Conservation (phyloP, 805 yeast genomes). For the Pichia cabralensis region DNA sequence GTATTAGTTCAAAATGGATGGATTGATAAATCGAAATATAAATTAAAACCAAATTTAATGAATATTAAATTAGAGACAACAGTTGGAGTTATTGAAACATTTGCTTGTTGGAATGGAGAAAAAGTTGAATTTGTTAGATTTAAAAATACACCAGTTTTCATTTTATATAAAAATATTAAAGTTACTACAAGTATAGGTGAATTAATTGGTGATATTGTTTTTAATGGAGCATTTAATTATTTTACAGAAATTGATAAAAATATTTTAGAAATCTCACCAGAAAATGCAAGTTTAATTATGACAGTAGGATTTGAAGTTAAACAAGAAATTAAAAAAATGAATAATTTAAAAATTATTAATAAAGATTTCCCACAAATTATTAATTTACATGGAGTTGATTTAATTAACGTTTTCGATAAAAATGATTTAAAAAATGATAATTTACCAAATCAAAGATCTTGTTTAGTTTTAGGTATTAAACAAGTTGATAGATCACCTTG, state of each 20-base stretch:
- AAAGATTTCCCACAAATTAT: constrained; percentile 18
- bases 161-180: constrained; percentile 10
- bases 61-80: constrained; percentile 17
- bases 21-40: constrained; percentile 13
- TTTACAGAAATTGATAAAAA: constrained; percentile 12
- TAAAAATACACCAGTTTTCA: constrained; percentile 18
- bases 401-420: constrained; percentile 9
- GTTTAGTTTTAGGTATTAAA: constrained; percentile 17
- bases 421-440: constrained; percentile 10
- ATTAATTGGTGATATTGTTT: constrained; percentile 19
- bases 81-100: constrained; percentile 16
- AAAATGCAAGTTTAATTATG: constrained; percentile 13
- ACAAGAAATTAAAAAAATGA: constrained; percentile 5
- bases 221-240: constrained; percentile 21
- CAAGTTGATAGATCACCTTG: constrained; percentile 23
- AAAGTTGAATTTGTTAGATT: constrained; percentile 18
- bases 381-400: constrained; percentile 16
- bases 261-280: constrained; percentile 11
- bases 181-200: constrained; percentile 13
- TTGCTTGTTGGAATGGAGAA: constrained; percentile 19
- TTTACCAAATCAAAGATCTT: constrained; percentile 13
- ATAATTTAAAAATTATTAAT: constrained; percentile 8
- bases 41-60: constrained; percentile 16
- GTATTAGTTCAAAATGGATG: constrained; percentile 13
- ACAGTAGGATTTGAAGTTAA: constrained; percentile 17